Evolutionary conservation across 441 rosid species (phyloP).

Genomic region (Iberis amara): DNA sequence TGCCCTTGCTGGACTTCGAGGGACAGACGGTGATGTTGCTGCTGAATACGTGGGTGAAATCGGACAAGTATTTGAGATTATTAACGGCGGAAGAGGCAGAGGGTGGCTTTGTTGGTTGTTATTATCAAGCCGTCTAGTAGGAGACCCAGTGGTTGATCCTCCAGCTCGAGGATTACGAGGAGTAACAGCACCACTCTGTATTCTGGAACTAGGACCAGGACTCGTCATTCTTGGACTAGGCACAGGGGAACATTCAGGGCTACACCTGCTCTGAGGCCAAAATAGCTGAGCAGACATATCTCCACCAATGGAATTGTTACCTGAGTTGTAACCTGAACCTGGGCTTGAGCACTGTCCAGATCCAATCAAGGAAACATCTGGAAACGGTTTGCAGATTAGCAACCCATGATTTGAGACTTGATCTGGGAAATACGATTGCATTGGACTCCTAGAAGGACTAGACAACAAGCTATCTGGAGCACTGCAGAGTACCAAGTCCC

Average conservation of each 20-base stretch:
- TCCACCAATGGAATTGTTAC: constrained; percentile 89
- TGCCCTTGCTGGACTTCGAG: constrained; percentile 74
- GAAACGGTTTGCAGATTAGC: constrained; percentile 48
- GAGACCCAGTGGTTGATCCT: constrained; percentile 57
- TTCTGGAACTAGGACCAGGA: constrained; percentile 87
- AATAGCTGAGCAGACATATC: constrained; percentile 81
- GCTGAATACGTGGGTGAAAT: constrained; percentile 70
- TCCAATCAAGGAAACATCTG: constrained; percentile 53
- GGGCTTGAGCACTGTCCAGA: constrained; percentile 98
- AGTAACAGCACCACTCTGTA: constrained; percentile 88
- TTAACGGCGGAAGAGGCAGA: constrained; percentile 75
- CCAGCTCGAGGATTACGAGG: constrained; percentile 79
- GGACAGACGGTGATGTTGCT: constrained; percentile 74
- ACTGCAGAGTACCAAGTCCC: constrained; percentile 49
- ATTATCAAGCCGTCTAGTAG: constrained; percentile 57
- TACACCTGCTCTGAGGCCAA: constrained; percentile 88
- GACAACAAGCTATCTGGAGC: constrained; percentile 95
- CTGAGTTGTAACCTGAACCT: constrained; percentile 90
- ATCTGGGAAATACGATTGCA: constrained; percentile 60
- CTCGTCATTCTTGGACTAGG: constrained; percentile 96
- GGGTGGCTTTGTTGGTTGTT: constrained; percentile 67
- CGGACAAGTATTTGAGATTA: constrained; percentile 57
- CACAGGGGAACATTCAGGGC: constrained; percentile 91
- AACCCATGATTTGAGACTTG: constrained; percentile 56
- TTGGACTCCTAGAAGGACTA: constrained; percentile 97